A percentile compares a stretch with the other conserved stretches of the same genome.
phyloP scores from a whole-genome alignment of 345 rosid genomes.

The Angophora floribunda region DNA sequence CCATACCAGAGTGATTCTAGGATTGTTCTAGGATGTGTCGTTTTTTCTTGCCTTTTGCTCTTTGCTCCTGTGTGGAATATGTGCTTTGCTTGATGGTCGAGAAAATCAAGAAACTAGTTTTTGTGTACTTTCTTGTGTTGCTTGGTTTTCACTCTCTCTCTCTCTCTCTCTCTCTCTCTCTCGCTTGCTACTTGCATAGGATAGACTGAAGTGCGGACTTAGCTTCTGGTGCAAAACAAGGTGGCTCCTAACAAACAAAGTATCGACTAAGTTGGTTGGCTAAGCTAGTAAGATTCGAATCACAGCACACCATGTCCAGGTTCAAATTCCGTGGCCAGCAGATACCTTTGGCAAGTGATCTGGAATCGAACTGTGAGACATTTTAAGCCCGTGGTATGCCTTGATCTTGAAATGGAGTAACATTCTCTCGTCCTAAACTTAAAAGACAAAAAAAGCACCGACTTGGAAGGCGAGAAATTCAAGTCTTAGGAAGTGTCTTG shows the following conservation, averaged over 20 bases:
- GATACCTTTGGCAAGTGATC: not conserved
- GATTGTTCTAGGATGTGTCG: not conserved
- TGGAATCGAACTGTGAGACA: not conserved
- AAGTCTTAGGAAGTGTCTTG: not conserved
- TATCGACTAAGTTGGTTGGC: not conserved
- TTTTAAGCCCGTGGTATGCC: not conserved
- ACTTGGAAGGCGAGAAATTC: not conserved
- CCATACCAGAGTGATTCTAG: not conserved
- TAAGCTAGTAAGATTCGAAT: not conserved
- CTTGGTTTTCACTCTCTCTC: not conserved
- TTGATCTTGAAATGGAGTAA: not conserved
- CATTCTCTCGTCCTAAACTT: not conserved
- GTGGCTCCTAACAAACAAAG: not conserved
- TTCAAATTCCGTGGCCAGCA: not conserved
- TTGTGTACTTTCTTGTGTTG: not conserved
- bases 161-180: not conserved
- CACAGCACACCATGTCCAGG: not conserved
- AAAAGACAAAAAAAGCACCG: not conserved
- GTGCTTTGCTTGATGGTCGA: slow-evolving; percentile 5
- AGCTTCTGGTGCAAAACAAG: not conserved
- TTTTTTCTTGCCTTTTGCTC: not conserved
- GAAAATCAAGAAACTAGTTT: not conserved
- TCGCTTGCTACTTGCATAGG: not conserved
- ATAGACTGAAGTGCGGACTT: not conserved
- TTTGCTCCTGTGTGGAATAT: not conserved